phyloP scores from a whole-genome alignment of 352 stramenopile genomes.

The Phytophthora niederhauseri region DNA sequence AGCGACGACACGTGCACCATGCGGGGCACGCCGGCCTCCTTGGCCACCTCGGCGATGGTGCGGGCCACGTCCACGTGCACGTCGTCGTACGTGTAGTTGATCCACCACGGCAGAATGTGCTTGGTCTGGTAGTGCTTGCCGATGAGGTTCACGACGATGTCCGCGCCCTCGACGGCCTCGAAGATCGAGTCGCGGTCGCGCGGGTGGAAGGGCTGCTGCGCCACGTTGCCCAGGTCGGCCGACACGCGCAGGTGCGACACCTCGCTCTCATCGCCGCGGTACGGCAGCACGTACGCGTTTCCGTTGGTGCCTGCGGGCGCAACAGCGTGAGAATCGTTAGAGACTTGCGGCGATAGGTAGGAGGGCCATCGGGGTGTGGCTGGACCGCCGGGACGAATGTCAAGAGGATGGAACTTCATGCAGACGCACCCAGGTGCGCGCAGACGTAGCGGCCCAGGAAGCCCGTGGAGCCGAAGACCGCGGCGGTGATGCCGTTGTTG shows the following conservation, averaged over 20 bases:
- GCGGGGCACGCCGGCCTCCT: slow-evolving; percentile 74
- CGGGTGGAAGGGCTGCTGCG: slow-evolving; percentile 77
- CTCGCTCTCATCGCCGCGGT: slow-evolving; percentile 95
- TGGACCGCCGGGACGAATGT: slow-evolving; percentile 20
- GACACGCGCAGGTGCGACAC: slow-evolving; percentile 94
- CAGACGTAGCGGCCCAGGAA: slow-evolving; percentile 97
- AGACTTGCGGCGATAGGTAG: background rate
- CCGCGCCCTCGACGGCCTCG: slow-evolving; percentile 90
- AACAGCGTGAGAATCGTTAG: background rate
- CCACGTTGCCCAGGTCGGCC: slow-evolving; percentile 94
- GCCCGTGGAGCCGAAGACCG: slow-evolving; percentile 95
- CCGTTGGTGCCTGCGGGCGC: slow-evolving; percentile 57
- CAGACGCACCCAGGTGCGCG: slow-evolving; percentile 90
- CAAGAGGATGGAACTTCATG: no score
- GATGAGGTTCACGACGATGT: slow-evolving; percentile 98
- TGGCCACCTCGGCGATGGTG: slow-evolving; percentile 84
- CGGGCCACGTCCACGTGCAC: slow-evolving; percentile 94
- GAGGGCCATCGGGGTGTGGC: background rate
- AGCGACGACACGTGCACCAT: slow-evolving; percentile 88
- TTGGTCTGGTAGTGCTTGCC: slow-evolving; percentile 98
- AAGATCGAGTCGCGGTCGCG: slow-evolving; percentile 94
- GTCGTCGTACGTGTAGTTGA: slow-evolving; percentile 97
- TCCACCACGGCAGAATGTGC: slow-evolving; percentile 92
- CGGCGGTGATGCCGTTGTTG: slow-evolving; percentile 90
- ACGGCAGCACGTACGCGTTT: slow-evolving; percentile 86